These are phyloP conservation scores for Tricholoma sp. DNA, from an alignment of 768 basidiomycete genomes.

Conservation along the genomic window DNA sequence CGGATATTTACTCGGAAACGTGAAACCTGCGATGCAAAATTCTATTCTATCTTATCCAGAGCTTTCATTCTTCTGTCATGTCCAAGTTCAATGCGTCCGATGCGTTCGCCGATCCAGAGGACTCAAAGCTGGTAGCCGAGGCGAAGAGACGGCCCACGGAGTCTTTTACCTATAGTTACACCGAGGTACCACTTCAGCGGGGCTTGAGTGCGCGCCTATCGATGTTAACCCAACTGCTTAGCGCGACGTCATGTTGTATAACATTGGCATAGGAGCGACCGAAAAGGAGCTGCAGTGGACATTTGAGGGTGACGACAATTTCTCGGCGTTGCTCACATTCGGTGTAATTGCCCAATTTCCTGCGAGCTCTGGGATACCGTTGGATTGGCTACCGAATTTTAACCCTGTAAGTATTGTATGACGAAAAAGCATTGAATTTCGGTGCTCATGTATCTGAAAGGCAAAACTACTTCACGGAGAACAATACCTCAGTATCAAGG, in stretches of 20 bases:
- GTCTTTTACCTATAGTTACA: constrained; percentile 64
- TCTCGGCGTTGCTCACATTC: constrained; percentile 86
- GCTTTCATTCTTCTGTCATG: constrained; percentile 18
- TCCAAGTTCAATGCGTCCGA: constrained; percentile 37
- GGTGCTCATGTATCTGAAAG: constrained; percentile 28
- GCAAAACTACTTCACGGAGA: constrained; percentile 98
- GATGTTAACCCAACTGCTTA: constrained; percentile 11
- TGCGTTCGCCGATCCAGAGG: constrained; percentile 71
- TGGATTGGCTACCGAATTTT: constrained; percentile 93
- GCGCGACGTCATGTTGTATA: constrained; percentile 91
- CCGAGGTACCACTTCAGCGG: constrained; percentile 43
- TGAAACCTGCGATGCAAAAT: background rate
- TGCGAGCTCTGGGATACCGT: constrained; percentile 57
- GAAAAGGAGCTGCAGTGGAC: constrained; percentile 90
- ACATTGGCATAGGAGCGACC: constrained; percentile 90
- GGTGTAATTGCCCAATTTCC: constrained; percentile 91
- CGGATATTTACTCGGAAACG: background rate
- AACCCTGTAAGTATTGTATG: constrained; percentile 71
- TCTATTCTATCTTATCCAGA: background rate
- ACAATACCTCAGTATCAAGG: constrained; percentile 87
- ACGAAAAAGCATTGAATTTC: background rate
- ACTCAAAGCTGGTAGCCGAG: constrained; percentile 74
- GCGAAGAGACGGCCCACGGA: constrained; percentile 64
- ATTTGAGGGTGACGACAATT: constrained; percentile 85
- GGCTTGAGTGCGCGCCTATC: background rate